Percentiles rank a stretch among this genome's conserved stretches.
Evolutionary conservation across 306 rosid genomes (phyloP).

Genomic region (Rosa rugosa): DNA sequence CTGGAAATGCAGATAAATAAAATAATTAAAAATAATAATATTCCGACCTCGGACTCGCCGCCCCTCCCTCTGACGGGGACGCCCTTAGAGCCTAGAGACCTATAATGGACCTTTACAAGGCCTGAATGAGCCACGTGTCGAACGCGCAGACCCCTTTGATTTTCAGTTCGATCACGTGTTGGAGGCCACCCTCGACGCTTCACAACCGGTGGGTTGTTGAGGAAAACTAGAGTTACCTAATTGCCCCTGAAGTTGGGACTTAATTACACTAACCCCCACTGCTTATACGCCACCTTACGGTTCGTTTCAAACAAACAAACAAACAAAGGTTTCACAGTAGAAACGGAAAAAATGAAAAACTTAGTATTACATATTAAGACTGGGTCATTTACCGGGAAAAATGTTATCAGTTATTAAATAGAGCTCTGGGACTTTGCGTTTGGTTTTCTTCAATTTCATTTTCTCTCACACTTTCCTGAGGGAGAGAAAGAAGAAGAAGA

Average conservation of each 20-base stretch:
- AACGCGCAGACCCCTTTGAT: not conserved
- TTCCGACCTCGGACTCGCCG: constrained; percentile 17
- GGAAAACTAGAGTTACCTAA: not conserved
- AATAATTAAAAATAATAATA: not conserved
- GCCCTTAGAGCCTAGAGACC: not conserved
- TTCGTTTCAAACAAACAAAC: not conserved
- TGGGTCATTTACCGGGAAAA: constrained; percentile 28
- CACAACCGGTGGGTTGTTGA: constrained; percentile 1
- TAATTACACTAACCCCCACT: not conserved
- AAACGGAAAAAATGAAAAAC: not conserved
- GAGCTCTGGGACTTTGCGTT: not conserved
- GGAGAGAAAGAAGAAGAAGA: not conserved
- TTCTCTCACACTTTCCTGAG: not conserved
- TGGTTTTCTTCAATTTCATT: not conserved
- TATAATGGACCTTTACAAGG: constrained; percentile 12
- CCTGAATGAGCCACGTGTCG: constrained; percentile 10
- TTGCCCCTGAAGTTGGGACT: not conserved
- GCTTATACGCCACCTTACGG: not conserved
- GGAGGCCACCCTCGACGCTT: constrained; percentile 19
- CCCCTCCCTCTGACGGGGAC: not conserved
- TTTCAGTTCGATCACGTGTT: constrained; percentile 25
- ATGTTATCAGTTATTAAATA: constrained; percentile 22
- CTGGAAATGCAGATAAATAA: not conserved
- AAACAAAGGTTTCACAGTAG: not conserved
- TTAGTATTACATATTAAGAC: constrained; percentile 3